Percentiles rank a stretch among this genome's conserved stretches.
These are phyloP conservation scores for Schizophyllum amplum DNA, from an alignment of 1,284 basidiomycete species.

Conservation along the genomic window DNA sequence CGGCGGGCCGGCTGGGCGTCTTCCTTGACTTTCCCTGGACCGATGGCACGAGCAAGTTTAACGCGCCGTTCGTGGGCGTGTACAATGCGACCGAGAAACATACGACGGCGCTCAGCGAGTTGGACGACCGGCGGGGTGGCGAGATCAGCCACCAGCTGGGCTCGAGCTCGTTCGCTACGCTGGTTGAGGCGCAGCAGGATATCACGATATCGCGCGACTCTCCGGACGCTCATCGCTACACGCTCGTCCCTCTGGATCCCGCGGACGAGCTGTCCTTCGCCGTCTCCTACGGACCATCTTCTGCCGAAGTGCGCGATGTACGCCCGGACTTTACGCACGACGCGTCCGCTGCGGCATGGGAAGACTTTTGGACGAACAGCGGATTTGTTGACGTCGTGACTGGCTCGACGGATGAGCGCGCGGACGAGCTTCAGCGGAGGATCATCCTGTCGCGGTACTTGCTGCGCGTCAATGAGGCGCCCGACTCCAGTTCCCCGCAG, in stretches of 20 bases:
- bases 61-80: conserved; percentile 48
- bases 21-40: conserved; percentile 61
- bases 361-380: conserved; percentile 36
- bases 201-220: conserved; percentile 30
- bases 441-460: conserved; percentile 50
- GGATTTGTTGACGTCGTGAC: conserved; percentile 49
- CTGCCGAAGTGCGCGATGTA: conserved; percentile 9
- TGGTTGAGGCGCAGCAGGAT: conserved; percentile 27
- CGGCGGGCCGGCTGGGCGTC: conserved; percentile 31
- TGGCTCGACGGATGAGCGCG: conserved; percentile 39
- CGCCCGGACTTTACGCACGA: conserved; percentile 16
- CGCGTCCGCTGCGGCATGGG: conserved; percentile 35
- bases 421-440: conserved; percentile 47
- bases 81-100: conserved; percentile 41
- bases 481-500: conserved; percentile 42
- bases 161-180: conserved; percentile 34
- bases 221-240: conserved; percentile 37
- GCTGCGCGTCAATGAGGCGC: conserved; percentile 52
- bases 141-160: conserved; percentile 36
- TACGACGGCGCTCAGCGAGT: conserved; percentile 29
- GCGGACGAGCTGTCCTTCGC: conserved; percentile 1
- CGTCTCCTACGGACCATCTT: conserved; percentile 23
- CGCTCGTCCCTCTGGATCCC: conserved; percentile 21
- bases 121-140: conserved; percentile 20
- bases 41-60: conserved; percentile 46